Conservation (phyloP, 768 basidiomycete genomes). For the Mycena chlorophos region DNA sequence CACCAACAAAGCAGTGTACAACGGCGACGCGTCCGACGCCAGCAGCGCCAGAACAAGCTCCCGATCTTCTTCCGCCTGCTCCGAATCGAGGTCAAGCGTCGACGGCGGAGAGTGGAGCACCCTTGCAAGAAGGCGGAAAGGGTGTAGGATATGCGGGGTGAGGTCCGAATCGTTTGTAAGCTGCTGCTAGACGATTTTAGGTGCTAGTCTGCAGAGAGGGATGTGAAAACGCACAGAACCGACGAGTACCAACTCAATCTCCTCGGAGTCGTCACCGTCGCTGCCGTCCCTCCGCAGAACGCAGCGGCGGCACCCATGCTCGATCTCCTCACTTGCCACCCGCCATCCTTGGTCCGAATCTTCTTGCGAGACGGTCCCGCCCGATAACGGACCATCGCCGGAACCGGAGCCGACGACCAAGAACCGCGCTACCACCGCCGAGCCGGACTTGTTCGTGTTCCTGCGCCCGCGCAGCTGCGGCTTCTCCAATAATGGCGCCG, state of each 20-base stretch:
- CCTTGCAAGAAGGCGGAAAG: constrained; percentile 1
- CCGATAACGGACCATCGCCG: neutral
- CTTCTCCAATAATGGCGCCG: constrained; percentile 1
- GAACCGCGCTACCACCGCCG: neutral
- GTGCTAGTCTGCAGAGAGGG: neutral
- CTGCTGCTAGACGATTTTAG: neutral
- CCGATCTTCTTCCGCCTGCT: neutral
- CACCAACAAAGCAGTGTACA: constrained; percentile 13
- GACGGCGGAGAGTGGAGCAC: constrained; percentile 4
- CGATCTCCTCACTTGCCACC: neutral
- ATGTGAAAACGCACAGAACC: neutral
- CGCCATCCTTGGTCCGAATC: neutral
- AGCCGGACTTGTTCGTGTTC: neutral
- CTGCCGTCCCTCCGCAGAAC: too few relatives aligned
- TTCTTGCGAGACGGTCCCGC: too few relatives aligned
- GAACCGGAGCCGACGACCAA: constrained; percentile 5
- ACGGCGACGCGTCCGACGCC: constrained; percentile 1
- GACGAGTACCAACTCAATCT: too few relatives aligned
- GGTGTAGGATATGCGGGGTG: constrained; percentile 2
- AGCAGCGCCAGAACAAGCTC: constrained; percentile 4
- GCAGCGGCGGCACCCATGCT: too few relatives aligned
- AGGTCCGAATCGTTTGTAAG: neutral
- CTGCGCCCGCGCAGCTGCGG: neutral
- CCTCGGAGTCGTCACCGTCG: too few relatives aligned
- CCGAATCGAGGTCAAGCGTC: neutral